Evolutionary conservation across 192 early-diverging fungal species (phyloP), one percentile per base, ranked within the genome.

Genomic region (Lunasporangiospora selenospora): DNA sequence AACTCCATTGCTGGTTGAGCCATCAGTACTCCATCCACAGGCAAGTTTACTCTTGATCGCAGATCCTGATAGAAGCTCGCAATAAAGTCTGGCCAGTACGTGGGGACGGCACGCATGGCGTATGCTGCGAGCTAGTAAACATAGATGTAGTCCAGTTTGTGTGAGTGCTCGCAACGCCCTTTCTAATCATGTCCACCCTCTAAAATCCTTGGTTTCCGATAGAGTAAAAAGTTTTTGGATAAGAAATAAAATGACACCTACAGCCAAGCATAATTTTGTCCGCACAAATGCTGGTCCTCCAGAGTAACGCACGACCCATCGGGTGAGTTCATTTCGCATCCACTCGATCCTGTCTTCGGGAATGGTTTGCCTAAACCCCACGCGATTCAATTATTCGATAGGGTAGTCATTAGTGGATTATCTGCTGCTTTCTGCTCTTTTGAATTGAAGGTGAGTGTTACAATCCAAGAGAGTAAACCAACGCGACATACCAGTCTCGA

Each of bases 181-280:
- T n/a, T n/a, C n/a, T n/a, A n/a, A n/a, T n/a, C n/a, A n/a, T n/a
- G n/a, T n/a, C n/a, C n/a, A n/a, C n/a, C 29, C 26, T 54, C 2
- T 24, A 4, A 21, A 40, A n/a, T 57, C 24, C 15, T 15, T 26
- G 39, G 11, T 52, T 29, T 27, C 40, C 34, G 21, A 23, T 52
- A 16, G 19, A 26, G 9, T 1, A 5, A 32, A 4, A 58, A 38
- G 18, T 24, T 4, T 18, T 2, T 13, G 15, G 3, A 19, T 63
- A 3, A 39, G 21, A 43, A 57, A 18, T 23, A 8, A 6, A 29
- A 46, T 16, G 13, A 32, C n/a, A 41, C 77, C 54, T 78, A 86
- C 84, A 34, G 82, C 82, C n/a, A 82, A 38, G 58, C 80, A 86
- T 7, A 86, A 34, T 48, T 86, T 86, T 26, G 80, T 81, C 38